These are phyloP conservation scores for Phytophthora pseudosyringae DNA, from an alignment of 352 stramenopile species.

Conservation along the genomic window DNA sequence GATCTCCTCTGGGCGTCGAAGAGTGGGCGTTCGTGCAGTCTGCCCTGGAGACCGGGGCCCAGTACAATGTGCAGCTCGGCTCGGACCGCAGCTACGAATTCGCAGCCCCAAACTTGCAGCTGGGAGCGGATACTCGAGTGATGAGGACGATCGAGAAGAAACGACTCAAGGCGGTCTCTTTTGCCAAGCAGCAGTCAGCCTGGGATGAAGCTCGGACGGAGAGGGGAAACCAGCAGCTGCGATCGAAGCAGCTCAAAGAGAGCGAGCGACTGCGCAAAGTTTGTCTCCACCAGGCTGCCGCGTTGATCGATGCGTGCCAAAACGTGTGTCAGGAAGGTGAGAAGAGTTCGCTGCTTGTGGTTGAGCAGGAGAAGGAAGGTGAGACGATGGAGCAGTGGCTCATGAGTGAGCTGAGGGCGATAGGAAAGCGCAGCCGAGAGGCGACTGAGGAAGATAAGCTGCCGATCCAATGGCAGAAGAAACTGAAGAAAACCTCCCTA, in stretches of 20 bases:
- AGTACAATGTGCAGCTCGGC: neutral
- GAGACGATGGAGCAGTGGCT: conserved; percentile 12
- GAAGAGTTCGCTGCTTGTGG: neutral
- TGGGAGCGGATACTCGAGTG: neutral
- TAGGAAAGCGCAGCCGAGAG: neutral
- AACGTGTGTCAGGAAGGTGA: neutral
- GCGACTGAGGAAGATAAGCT: neutral
- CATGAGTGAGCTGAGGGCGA: neutral
- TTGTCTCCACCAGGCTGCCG: neutral
- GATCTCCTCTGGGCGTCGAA: neutral
- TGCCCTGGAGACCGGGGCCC: neutral
- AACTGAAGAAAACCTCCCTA: neutral
- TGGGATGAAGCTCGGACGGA: neutral
- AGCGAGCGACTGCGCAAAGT: conserved; percentile 2
- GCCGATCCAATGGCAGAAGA: neutral
- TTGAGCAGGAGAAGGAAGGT: neutral
- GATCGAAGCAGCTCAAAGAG: conserved; percentile 4
- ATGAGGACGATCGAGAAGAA: conserved; percentile 2
- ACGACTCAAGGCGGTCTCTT: neutral
- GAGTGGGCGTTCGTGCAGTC: conserved; percentile 7
- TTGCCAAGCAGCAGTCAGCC: conserved; percentile 3
- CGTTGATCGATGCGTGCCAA: neutral
- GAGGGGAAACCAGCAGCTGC: conserved; percentile 3
- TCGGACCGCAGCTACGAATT: neutral
- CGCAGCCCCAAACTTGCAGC: neutral